A percentile compares a stretch with the other conserved stretches of the same genome.
Conservation (phyloP, 1,139 yeast genomes). For the Debaryomyces udenii region DNA sequence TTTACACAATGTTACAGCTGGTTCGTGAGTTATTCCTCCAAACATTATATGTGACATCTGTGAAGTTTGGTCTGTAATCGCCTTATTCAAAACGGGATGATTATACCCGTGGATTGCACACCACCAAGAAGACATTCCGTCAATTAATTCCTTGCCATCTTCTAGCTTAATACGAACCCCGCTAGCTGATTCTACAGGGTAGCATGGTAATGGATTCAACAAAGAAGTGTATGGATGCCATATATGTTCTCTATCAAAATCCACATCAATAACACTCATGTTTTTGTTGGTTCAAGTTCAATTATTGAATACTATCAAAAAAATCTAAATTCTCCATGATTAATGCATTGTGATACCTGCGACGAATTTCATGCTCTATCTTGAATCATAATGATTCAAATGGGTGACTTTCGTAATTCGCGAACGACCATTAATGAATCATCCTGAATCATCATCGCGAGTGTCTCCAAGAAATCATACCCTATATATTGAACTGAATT, state of each 20-base stretch:
- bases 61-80: slow-evolving; percentile 22
- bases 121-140: slow-evolving; percentile 40
- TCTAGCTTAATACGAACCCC: slow-evolving; percentile 24
- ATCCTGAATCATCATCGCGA: too few relatives aligned
- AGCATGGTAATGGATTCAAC: slow-evolving; percentile 26
- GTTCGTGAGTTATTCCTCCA: slow-evolving; percentile 33
- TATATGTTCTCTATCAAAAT: slow-evolving; percentile 26
- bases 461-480: too few relatives aligned
- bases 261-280: slow-evolving; percentile 12
- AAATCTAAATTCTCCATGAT: too few relatives aligned
- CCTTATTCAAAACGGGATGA: slow-evolving; percentile 27
- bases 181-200: slow-evolving; percentile 25
- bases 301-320: too few relatives aligned
- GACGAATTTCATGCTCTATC: too few relatives aligned
- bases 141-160: slow-evolving; percentile 21
- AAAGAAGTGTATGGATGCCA: slow-evolving; percentile 37
- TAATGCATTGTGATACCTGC: too few relatives aligned
- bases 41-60: slow-evolving; percentile 33
- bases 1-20: slow-evolving; percentile 25
- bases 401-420: too few relatives aligned
- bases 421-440: too few relatives aligned
- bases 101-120: slow-evolving; percentile 35
- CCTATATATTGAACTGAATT: too few relatives aligned
- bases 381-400: too few relatives aligned
- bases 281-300: too few relatives aligned